Percentiles rank a stretch among this genome's conserved stretches.
phyloP scores from a whole-genome alignment of 129 eudicot genomes.

The Arctium minus region DNA sequence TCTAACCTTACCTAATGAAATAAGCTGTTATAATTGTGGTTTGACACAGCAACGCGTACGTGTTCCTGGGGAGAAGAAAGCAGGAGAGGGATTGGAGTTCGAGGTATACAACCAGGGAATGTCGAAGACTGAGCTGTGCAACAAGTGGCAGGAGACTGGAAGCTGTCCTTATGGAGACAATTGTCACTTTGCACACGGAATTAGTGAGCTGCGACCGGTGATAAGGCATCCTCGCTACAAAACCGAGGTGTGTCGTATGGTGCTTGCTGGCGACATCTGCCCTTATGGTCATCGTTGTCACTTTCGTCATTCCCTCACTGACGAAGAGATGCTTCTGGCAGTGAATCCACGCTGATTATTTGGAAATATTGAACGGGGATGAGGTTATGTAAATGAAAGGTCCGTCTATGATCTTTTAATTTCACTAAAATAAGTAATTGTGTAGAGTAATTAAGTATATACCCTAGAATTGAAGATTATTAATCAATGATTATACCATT shows the following conservation, averaged over 20 bases:
- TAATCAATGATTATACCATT: constrained; percentile 23
- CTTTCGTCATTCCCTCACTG: constrained; percentile 80
- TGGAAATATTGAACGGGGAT: neutral
- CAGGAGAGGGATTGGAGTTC: constrained; percentile 55
- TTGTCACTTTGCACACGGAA: constrained; percentile 87
- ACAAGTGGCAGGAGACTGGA: constrained; percentile 93
- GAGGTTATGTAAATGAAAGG: constrained; percentile 31
- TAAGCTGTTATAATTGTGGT: constrained; percentile 16
- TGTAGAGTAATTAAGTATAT: constrained; percentile 38
- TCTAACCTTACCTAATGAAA: neutral
- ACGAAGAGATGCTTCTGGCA: constrained; percentile 44
- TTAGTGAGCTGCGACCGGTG: constrained; percentile 80
- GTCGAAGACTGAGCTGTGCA: constrained; percentile 85
- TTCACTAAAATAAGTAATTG: constrained; percentile 29
- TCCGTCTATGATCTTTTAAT: constrained; percentile 29
- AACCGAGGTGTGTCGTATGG: constrained; percentile 87
- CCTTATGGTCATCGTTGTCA: constrained; percentile 98
- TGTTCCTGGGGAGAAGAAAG: constrained; percentile 47
- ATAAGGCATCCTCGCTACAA: constrained; percentile 96
- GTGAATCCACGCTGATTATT: constrained; percentile 25
- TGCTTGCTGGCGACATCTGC: constrained; percentile 63
- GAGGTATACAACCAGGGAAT: constrained; percentile 89
- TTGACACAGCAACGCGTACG: constrained; percentile 49
- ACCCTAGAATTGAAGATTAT: constrained; percentile 26
- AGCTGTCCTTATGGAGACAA: constrained; percentile 74